Base-by-base conservation (phyloP, 768 basidiomycete genomes). In the Lactifluus rugatus region DNA sequence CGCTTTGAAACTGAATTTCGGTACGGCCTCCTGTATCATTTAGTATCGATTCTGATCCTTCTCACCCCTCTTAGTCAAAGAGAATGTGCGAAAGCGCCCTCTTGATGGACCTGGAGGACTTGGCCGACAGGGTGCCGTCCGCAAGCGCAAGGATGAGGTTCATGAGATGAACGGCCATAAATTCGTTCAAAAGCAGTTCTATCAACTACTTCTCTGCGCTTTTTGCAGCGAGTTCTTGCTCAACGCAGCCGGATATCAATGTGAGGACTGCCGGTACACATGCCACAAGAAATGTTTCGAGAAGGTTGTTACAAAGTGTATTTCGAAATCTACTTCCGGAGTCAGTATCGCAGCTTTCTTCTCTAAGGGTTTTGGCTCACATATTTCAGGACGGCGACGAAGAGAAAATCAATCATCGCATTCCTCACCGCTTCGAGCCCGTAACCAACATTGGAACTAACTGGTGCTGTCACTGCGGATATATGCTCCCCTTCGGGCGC, bases 141-240 rank as follows among this genome's bases (percentile, higher is more conserved):
- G 94, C 68, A 97, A 96, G 74, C 89, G 94, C 67, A 97, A 97
- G 73, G 95, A 85, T 64, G 95, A 98, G 75, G 87, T 98, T 3
- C 93, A 94, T 74, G 94, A 98, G 73, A 97, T 97, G 92, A 98
- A 98, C 69, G 96, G 96, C 11, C 96, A 99, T 76, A 92, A 96
- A 72, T 99, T 99, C 69, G 81, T 99, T 47, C 90, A 93, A 66
- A 83, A 86, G 47, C 96, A 98, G 72, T 99, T 99, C 77, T 98
- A 96, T 71, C 94, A 97, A 70, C 83, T 98, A 69, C 96, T 99
- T 79, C 80, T 97, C 52, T 99, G 96, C 70, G 96, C 96, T 3
- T 92, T 96, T 72, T 99, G 96, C 75, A 86, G 83, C 73, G 95
- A 98, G 67, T 98, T 99, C 76, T 78, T 99, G 57, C 87, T 97